Base-by-base conservation (phyloP, 1,284 basidiomycete genomes). In the Apiotrichum gracile region DNA sequence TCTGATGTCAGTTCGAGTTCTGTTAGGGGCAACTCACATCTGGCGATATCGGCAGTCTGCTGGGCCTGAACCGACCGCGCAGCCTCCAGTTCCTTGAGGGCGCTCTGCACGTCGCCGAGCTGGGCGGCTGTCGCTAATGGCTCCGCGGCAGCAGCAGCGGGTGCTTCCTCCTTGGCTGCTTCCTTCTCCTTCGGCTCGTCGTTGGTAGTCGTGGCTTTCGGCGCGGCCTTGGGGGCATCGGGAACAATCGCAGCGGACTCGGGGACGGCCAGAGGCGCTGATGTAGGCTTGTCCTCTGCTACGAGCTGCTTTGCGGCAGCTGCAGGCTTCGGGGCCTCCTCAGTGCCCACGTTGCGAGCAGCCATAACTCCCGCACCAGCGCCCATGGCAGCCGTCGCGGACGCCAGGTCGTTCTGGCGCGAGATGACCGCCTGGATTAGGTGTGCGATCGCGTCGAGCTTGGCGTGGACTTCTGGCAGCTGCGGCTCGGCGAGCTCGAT, bases 1-100 rank as follows among this genome's bases (percentile, higher is more conserved):
- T 76, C 72, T 75, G 55, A 5, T 21, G 33, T 49, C 19, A 52
- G 49, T 13, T 24, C 2, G 6, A 47, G 25, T 1, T 19, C n/a
- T 35, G 21, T 25, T n/a, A n/a, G 10, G 25, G 21, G 24, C 6
- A 14, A 65, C 71, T 65, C 48, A 75, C 73, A 72, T 49, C 66
- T 55, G 1, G 67, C 72, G 26, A 76, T 72, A 45, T 74, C 74
- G 10, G 65, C 62, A 10, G 70, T 70, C 47, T 74, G 71, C 51
- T 72, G 66, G 14, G 66, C 66, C 45, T 76, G 73, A 3, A 65
- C 39, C 8, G 55, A 52, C 37, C 66, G 58, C 5, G 65, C 65
- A 1, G 61, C 66, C 42, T 70, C 65, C 35, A 73, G 56, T 27
- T 69, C 67, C 37, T 63, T 68, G 47, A 74, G 64, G 5, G 50